Base-by-base conservation (phyloP, 2,329 filamentous ascomycete species). In the Ophiosphaerella herpotricha region DNA sequence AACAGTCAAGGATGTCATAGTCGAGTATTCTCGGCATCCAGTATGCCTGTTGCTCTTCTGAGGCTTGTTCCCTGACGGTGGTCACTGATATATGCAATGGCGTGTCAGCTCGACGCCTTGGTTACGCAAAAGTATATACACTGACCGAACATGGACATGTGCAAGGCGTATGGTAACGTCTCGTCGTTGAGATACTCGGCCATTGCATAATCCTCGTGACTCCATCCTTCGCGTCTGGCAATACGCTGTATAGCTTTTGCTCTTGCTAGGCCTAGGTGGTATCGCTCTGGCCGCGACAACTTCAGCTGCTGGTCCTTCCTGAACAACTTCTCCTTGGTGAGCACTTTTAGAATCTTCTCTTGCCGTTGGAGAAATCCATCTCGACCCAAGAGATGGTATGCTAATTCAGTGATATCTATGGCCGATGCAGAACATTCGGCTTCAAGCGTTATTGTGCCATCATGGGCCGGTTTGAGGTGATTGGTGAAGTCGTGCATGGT, bases 161-260 rank as follows among this genome's bases (percentile, higher is more conserved):
- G 80, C 36, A 83, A 70, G 62, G 78, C 76, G 58, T 79, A 82
- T 4, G 79, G 80, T 33, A 74, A 77, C 54, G 82, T 79, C 62
- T 82, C 80, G 50, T 82, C 80, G 36, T 76, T 76, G 8, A 82
- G 71, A 58, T 82, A 81, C 55, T 77, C 76, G 0, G 77, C 76
- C 76, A 82, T 81, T 41, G 72, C 71, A 48, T 78, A 76, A 50
- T 82, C 80, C n/a, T 79, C 76, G 26, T 71, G 60, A 52, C 75
- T 73, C 80, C 80, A 82, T 35, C 66, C 63, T 60, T 80, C 69
- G 50, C 77, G 72, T 42, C 77, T 72, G 7, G 71, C 70, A 18
- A 80, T 64, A 39, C 79, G 72, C 35, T 78, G 73, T 4, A 82
- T 71, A 35, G 75, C 74, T 64, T 82, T 82, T 46, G 78, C 79